Base-by-base conservation (phyloP, 202 grass and related monocot species). In the Carex arenaria region DNA sequence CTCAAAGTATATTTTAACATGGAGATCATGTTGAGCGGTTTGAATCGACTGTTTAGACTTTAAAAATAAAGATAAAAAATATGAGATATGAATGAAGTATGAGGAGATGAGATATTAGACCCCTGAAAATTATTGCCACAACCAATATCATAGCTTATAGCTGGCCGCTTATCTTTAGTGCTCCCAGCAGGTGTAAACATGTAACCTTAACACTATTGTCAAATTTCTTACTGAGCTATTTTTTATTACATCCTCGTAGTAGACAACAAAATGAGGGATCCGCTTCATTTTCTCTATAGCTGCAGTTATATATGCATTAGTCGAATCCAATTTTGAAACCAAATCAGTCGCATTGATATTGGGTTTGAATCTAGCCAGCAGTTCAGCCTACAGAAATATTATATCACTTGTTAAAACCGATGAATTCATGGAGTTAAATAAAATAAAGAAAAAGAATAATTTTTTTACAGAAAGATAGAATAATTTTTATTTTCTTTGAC, bases 361-460 rank as follows among this genome's bases (percentile, higher is more conserved):
- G 14, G 94, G 94, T 63, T 88, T 97, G 65, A 91, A 97, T 78
- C 38, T 88, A 65, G 92, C 89, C 60, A 97, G 92, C 52, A 94
- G 85, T 70, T 85, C 79, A 7, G 94, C 94, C 94, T 97, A 72
- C 42, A 43, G 84, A 36, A n/a, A 52, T 0, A n/a, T 52, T 10
- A 13, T 60, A 80, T 63, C 47, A 74, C 71, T 17, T 64, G 71
- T 74, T 3, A 74, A 54, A 53, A 53, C 22, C 3, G 10, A 11
- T 3, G 11, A 54, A 74, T 11, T 74, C 11, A 26, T 19, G 17
- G 17, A 59, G 56, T 28, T 54, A 47, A 74, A 17, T 4, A 70
- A 69, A 70, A 70, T 45, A 70, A 43, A 43, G 67, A 5, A 11
- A 43, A 68, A 69, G 1, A 12, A 26, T 0, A n/a, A n/a, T n/a